Evolutionary conservation across 805 yeast species (phyloP).

Genomic region (Dipodascopsis uninucleata): DNA sequence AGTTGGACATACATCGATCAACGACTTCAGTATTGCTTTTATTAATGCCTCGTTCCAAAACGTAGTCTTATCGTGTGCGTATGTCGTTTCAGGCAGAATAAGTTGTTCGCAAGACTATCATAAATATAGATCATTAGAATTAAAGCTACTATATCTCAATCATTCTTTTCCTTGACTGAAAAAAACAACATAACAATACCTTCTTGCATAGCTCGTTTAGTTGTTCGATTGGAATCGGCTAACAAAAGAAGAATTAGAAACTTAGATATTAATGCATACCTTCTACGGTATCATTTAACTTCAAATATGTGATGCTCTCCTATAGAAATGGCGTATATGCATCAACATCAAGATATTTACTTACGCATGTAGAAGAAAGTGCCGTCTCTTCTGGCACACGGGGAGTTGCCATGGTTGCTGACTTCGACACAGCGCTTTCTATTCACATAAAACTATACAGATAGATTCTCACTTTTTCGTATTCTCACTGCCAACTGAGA

Average conservation of each 20-base stretch:
- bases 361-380: conserved; percentile 1
- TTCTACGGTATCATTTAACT: too few relatives aligned
- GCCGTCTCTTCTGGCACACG: conserved; percentile 16
- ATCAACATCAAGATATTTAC: too few relatives aligned
- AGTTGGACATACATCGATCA: conserved; percentile 12
- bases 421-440: not conserved
- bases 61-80: conserved; percentile 11
- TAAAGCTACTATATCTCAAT: not conserved
- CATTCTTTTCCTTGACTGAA: too few relatives aligned
- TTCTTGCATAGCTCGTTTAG: conserved; percentile 16
- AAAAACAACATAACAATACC: conserved; percentile 1
- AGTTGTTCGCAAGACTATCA: conserved; percentile 14
- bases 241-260: not conserved
- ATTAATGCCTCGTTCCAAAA: conserved; percentile 17
- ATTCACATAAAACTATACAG: too few relatives aligned
- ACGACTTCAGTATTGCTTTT: conserved; percentile 9
- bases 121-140: not conserved
- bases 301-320: too few relatives aligned
- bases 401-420: conserved; percentile 13
- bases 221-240: conserved; percentile 14
- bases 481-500: too few relatives aligned
- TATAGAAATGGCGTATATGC: too few relatives aligned
- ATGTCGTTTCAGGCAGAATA: conserved; percentile 12
- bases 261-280: too few relatives aligned
- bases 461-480: too few relatives aligned